Base-by-base conservation (phyloP, 2,329 filamentous ascomycete species). In the Botrytis squamosa region DNA sequence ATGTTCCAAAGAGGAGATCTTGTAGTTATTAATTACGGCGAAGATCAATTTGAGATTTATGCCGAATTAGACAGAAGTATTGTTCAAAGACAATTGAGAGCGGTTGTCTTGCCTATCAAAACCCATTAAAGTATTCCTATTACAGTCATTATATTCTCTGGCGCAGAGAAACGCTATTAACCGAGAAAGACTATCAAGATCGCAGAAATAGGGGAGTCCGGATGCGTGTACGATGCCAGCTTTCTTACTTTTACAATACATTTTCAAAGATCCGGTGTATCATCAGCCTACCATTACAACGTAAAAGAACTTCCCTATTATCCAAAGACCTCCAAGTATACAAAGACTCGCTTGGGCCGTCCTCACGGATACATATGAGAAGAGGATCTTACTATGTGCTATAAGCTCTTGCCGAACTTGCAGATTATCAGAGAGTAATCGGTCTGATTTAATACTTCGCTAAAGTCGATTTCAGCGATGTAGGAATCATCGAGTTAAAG, bases 1-100 rank as follows among this genome's bases (percentile, higher is more conserved):
- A 44, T 7, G 14, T 5, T 7, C 20, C 18, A 9, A 22, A 1
- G 44, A 46, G 18, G 18, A 46, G 8, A 9, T 46, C 44, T 18
- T 46, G 7, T 9, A 46, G 18, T 7, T 46, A 44, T 20, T 7
- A 44, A 44, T 1, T 18, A 42, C 1, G 6, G 6, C 6, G 0
- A 44, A 44, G 16, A 44, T 44, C 5, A 44, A 44, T 8, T 8
- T 44, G 1, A 18, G 20, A 8, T 44, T 8, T 0, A 44, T 8
- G 3, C 18, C 6, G 6, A 20, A 2, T 2, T 44, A 8, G 18
- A 44, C 7, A 44, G 42, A 8, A 20, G 1, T 0, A 8, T 44
- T 44, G 7, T 44, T 44, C 8, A 22, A 22, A 46, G 20, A 22
- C 20, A 46, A 20, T 4, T 22, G 7, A 46, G 8, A 44, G 44